These are phyloP conservation scores for Zasmidium angulare DNA, from an alignment of 2,329 filamentous ascomycete genomes.

Conservation along the genomic window DNA sequence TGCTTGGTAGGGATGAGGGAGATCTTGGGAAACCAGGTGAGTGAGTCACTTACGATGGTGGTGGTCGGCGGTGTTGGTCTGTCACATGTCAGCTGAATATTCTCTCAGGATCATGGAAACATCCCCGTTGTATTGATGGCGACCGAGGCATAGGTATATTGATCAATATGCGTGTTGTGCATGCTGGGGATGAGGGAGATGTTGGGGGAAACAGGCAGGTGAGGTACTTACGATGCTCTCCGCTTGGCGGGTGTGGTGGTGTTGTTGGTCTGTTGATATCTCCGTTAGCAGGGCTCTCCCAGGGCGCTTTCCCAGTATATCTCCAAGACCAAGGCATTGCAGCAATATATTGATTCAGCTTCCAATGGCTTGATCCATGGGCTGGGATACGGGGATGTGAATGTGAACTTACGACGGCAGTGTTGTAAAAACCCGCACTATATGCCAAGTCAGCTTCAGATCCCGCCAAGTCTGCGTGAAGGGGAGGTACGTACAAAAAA, in stretches of 20 bases:
- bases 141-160: too few relatives aligned
- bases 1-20: too few relatives aligned
- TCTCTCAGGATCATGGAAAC: too few relatives aligned
- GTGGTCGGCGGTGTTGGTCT: too few relatives aligned
- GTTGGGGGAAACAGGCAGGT: not conserved
- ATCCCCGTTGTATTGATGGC: not conserved
- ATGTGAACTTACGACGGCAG: not conserved
- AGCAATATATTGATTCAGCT: not conserved
- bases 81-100: too few relatives aligned
- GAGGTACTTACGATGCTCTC: not conserved
- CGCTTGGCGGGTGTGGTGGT: not conserved
- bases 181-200: not conserved
- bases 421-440: not conserved
- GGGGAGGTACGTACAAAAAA: not conserved
- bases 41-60: not conserved
- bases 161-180: too few relatives aligned
- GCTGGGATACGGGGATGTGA: not conserved
- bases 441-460: not conserved
- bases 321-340: not conserved
- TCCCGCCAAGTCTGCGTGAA: not conserved
- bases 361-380: not conserved
- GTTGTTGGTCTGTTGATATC: not conserved
- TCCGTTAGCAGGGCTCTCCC: not conserved
- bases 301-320: not conserved
- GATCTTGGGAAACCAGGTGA: not conserved